Evolutionary conservation across 768 basidiomycete genomes (phyloP), one percentile per base, ranked within the genome.

Genomic region (Pluteus cervinus): DNA sequence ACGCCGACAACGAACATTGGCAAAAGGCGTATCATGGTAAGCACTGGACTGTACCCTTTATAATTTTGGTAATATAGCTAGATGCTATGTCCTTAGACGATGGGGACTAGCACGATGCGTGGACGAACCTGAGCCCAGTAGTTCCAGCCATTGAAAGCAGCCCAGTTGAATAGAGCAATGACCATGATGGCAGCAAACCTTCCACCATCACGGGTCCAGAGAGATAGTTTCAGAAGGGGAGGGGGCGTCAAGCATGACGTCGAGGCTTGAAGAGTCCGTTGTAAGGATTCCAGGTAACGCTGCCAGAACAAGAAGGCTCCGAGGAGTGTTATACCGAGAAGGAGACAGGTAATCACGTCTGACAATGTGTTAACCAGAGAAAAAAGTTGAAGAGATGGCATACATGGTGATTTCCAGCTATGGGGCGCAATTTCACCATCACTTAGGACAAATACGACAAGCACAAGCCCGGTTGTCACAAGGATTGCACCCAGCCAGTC

Each of bases 11-110:
- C 50, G 21, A 75, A 72, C 81, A 84, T 85, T 0, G 86, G 86
- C 1, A 87, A 41, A 34, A 88, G 58, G 2, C 83, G 73, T 15
- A 83, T 43, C 55, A 85, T 82, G 0, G 81, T 74, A 9, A 63
- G 58, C 11, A 89, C 58, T 0, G 85, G 78, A 0, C 57, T 65
- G 4, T 78, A 66, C 0, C 58, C 48, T 10, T 66, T 45, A 51
- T 79, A 89, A 32, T 75, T 67, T 49, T 89, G 84, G 52, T 86
- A 89, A 50, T 78, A 87, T 4, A 87, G 51, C 76, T 86, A n/a
- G n/a, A n/a, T n/a, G n/a, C n/a, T n/a, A n/a, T n/a, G n/a, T n/a
- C n/a, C n/a, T n/a, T n/a, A n/a, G n/a, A n/a, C n/a, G n/a, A n/a
- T n/a, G n/a, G n/a, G n/a, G n/a, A n/a, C n/a, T n/a, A n/a, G n/a